Conservation (phyloP, 2,329 filamentous ascomycete genomes). For the Monilinia aucupariae region DNA sequence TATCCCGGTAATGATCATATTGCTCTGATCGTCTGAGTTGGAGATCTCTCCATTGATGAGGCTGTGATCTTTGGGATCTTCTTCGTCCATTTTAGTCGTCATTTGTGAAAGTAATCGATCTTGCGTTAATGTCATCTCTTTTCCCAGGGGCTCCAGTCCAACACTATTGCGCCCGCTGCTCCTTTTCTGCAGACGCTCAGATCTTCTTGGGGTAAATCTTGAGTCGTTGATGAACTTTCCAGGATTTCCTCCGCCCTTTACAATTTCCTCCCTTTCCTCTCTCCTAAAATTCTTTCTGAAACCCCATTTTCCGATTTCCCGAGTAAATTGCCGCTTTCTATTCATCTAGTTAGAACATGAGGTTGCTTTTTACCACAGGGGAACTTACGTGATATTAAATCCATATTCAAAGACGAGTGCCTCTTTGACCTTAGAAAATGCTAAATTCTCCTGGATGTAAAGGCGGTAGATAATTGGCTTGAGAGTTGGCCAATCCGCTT, state of each 20-base stretch:
- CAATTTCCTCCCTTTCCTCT: neutral
- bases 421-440: neutral
- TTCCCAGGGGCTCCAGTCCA: neutral
- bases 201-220: neutral
- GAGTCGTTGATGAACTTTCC: neutral
- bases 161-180: neutral
- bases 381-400: neutral
- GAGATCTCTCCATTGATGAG: neutral
- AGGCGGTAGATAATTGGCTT: neutral
- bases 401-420: neutral
- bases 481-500: neutral
- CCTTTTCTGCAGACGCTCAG: neutral
- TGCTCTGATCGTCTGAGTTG: neutral
- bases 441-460: neutral
- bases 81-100: neutral
- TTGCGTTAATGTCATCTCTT: no score
- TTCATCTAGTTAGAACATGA: neutral
- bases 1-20: no score
- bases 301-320: neutral
- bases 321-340: neutral
- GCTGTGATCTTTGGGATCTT: neutral
- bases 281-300: slow-evolving; percentile 1
- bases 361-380: neutral
- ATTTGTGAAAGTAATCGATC: neutral
- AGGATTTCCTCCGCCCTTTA: neutral